Base-by-base conservation (phyloP, 148 eudicot genomes). In the Rhododendron henanense region DNA sequence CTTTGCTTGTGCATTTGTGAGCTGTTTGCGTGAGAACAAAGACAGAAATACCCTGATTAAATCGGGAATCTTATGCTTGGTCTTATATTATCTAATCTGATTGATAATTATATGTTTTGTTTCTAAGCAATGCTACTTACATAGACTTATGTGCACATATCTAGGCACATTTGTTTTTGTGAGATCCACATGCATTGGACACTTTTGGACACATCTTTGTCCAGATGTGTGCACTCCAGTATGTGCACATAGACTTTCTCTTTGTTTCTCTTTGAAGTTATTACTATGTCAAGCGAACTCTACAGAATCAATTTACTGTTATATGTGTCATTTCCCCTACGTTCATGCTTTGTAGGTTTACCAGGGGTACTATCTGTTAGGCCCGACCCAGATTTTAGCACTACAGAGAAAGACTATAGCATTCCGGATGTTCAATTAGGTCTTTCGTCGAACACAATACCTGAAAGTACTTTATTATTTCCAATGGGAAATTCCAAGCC, bases 321-420 rank as follows among this genome's bases (percentile, higher is more conserved):
- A 57, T 37, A 31, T 35, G 13, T 28, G 16, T 48, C 16, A 31
- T 74, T 39, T 50, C 16, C 11, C 65, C 14, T 87, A 81, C 35
- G 53, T 44, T 13, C 41, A 31, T 87, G 41, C 83, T 73, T 85
- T 83, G n/a, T 82, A 96, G 98, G 95, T 89, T 74, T 93, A 88
- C 94, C 98, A 37, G 93, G 88, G 53, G 96, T 96, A 75, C 59
- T 93, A 65, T 90, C 93, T 71, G 93, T 96, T 82, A 92, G 82
- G 89, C 99, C 96, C 11, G 96, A 94, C 88, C 91, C 81, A 50
- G 89, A 90, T 83, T 81, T 78, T 25, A 87, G 81, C 83, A 91
- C 93, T 76, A 31, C 71, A 37, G 67, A 88, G 39, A 95, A 95
- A 86, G 93, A 93, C 53, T 90, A 90, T 77, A 87, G 88, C 78